A percentile compares a stretch with the other conserved stretches of the same genome.
Conservation (phyloP, 1,284 basidiomycete genomes). For the Naganishia albida region DNA sequence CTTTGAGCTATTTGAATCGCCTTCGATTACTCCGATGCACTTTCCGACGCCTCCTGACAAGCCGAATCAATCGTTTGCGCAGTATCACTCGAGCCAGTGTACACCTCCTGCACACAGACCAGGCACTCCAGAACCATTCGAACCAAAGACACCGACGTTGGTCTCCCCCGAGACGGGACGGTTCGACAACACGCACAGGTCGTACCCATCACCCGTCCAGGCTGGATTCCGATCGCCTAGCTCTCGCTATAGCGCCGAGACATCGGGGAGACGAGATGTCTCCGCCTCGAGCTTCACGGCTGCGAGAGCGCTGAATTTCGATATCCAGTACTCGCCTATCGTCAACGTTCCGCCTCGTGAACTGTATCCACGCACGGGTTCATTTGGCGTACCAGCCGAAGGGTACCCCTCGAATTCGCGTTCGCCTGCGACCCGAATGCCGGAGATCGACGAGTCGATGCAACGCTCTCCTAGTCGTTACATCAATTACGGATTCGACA, state of each 20-base stretch:
- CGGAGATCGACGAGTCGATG: not conserved
- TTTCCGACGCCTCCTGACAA: slow-evolving; percentile 20
- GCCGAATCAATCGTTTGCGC: not conserved
- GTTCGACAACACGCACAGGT: slow-evolving; percentile 9
- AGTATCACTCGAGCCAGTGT: slow-evolving; percentile 12
- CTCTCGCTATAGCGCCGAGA: slow-evolving; percentile 15
- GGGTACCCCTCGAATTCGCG: not conserved
- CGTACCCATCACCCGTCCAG: slow-evolving; percentile 32
- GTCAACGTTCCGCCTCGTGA: not conserved
- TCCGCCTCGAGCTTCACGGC: slow-evolving; percentile 4
- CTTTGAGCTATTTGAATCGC: slow-evolving; percentile 6
- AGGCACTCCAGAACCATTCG: slow-evolving; percentile 3
- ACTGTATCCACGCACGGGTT: not conserved
- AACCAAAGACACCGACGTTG: slow-evolving; percentile 20
- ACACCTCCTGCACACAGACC: slow-evolving; percentile 6
- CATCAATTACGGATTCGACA: slow-evolving; percentile 13
- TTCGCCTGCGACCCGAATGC: slow-evolving; percentile 5
- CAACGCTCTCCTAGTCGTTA: not conserved
- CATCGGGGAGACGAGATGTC: slow-evolving; percentile 1
- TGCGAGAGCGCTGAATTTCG: slow-evolving; percentile 27
- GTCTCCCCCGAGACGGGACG: slow-evolving; percentile 24
- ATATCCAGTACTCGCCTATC: not conserved
- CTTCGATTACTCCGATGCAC: slow-evolving; percentile 3
- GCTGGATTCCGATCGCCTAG: slow-evolving; percentile 29
- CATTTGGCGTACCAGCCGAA: not conserved